A percentile compares a stretch with the other conserved stretches of the same genome.
These are phyloP conservation scores for Aspergillus biplanus DNA, from an alignment of 495 filamentous ascomycete genomes.

Conservation along the genomic window DNA sequence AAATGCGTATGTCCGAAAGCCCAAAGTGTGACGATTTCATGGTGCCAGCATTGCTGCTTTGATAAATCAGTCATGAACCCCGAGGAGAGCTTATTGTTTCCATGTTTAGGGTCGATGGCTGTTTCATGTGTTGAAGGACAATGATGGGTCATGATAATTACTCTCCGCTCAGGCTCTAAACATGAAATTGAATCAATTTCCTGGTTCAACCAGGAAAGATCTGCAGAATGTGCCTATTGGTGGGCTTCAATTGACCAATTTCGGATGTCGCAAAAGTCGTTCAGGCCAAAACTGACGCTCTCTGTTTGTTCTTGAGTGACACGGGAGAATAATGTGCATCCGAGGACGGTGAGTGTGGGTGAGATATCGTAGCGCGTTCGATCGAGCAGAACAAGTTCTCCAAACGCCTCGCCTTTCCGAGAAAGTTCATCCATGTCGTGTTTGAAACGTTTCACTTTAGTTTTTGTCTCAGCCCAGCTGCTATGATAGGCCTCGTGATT, in stretches of 20 bases:
- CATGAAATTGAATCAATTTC: conserved; percentile 34
- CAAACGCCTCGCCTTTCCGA: conserved; percentile 9
- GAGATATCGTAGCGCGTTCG: conserved; percentile 39
- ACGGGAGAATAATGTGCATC: conserved; percentile 51
- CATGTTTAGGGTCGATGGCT: conserved; percentile 39
- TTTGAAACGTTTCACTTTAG: conserved; percentile 20
- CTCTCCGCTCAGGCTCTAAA: conserved; percentile 25
- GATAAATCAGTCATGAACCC: conserved; percentile 51
- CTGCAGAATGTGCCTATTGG: conserved; percentile 32
- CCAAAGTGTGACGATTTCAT: conserved; percentile 47
- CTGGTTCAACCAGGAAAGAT: conserved; percentile 50
- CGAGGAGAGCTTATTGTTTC: conserved; percentile 33
- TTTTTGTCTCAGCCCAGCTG: conserved; percentile 35
- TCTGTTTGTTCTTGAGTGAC: conserved; percentile 32
- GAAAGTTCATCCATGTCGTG: background rate
- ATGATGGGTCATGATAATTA: conserved; percentile 51
- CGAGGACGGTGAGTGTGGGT: conserved; percentile 41
- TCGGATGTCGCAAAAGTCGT: conserved; percentile 47
- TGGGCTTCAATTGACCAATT: conserved; percentile 47
- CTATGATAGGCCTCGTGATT: conserved; percentile 55
- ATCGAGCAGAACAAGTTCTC: conserved; percentile 48
- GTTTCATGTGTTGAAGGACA: conserved; percentile 39
- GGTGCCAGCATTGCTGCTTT: conserved; percentile 45
- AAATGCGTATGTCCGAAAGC: conserved; percentile 59
- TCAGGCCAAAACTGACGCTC: conserved; percentile 35